Evolutionary conservation across 495 filamentous ascomycete species (phyloP).

Genomic region (Chaetomium cochliodes): DNA sequence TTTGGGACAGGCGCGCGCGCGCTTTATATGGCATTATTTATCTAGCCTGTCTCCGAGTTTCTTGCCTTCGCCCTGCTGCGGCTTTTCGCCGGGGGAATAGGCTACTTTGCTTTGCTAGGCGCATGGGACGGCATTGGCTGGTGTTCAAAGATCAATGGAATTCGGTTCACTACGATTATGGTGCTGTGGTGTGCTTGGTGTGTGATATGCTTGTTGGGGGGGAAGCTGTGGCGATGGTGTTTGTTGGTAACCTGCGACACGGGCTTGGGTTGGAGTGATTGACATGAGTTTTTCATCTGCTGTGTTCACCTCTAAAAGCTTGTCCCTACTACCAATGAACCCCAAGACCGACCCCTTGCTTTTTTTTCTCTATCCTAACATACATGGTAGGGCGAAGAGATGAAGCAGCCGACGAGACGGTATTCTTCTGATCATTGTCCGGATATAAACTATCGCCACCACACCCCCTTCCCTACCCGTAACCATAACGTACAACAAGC

Average conservation of each 20-base stretch:
- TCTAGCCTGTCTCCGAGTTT: background rate
- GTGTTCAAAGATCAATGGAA: background rate
- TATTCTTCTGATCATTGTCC: conserved; percentile 7
- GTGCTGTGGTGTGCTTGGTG: background rate
- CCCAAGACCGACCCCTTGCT: too few species aligned
- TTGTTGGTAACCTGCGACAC: background rate
- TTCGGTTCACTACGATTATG: background rate
- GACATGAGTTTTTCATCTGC: too few species aligned
- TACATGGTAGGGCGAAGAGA: too few species aligned
- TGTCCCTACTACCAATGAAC: too few species aligned
- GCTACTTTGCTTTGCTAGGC: background rate
- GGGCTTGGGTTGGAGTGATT: too few species aligned
- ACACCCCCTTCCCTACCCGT: background rate
- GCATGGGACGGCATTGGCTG: background rate
- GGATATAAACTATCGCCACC: background rate
- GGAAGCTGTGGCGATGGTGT: background rate
- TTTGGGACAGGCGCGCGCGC: conserved; percentile 1
- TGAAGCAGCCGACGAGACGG: background rate
- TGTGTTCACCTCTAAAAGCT: too few species aligned
- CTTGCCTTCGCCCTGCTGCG: background rate
- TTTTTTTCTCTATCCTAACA: background rate
- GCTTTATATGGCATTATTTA: background rate
- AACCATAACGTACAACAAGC: background rate
- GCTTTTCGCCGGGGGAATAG: background rate
- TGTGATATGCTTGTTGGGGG: background rate